These are phyloP conservation scores for Aeschynomene evenia DNA, from an alignment of 306 rosid genomes.

Conservation along the genomic window DNA sequence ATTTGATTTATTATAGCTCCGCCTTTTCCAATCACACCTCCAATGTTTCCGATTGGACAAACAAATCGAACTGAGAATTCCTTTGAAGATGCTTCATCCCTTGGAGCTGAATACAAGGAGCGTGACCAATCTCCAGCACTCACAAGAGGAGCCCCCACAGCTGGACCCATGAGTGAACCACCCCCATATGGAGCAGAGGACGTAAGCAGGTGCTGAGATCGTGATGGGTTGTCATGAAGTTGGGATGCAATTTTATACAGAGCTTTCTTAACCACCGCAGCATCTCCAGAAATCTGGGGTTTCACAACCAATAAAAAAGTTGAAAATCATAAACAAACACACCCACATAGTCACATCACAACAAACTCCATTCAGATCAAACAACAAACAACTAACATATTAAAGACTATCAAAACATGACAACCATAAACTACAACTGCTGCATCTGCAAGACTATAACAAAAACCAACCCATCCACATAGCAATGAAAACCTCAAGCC, in stretches of 20 bases:
- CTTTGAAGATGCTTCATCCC: conserved; percentile 76
- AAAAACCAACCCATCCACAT: background rate
- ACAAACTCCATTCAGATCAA: background rate
- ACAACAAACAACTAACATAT: background rate
- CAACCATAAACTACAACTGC: background rate
- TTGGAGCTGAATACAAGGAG: conserved; percentile 78
- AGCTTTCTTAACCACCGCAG: conserved; percentile 74
- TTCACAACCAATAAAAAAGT: conserved; percentile 8
- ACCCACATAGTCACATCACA: background rate
- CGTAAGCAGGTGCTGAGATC: conserved; percentile 79
- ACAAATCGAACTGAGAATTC: conserved; percentile 77
- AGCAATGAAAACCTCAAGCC: background rate
- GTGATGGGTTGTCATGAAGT: conserved; percentile 87
- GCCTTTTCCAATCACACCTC: conserved; percentile 98
- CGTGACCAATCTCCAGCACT: conserved; percentile 83
- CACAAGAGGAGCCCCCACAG: conserved; percentile 79
- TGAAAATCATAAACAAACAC: background rate
- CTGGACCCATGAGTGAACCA: conserved; percentile 61
- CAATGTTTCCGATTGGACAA: conserved; percentile 86
- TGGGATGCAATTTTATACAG: conserved; percentile 69
- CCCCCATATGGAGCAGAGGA: conserved; percentile 56
- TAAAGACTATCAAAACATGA: background rate
- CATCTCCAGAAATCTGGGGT: conserved; percentile 80
- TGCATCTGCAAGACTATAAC: background rate
- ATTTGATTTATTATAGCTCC: conserved; percentile 90